Base-by-base conservation (phyloP, 2,329 filamentous ascomycete genomes). In the Hawksworthiomyces lignivorus region DNA sequence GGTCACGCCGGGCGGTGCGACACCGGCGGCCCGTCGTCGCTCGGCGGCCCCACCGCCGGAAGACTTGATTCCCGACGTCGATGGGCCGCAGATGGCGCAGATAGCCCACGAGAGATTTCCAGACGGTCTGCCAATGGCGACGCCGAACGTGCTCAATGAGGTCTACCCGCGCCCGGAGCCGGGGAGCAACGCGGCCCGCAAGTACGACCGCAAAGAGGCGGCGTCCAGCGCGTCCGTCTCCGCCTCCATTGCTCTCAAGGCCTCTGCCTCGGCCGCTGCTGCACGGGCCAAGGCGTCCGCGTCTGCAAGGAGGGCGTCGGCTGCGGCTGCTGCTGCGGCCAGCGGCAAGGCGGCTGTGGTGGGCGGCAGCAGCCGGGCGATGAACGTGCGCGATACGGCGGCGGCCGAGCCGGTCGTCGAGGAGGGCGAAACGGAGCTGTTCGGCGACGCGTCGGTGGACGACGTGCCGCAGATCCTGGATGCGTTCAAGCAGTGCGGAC, bases 401-500 rank as follows among this genome's bases (percentile, higher is more conserved):
- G 24, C 24, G 24, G 8, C 12, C 8, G 24, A 8, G 24, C 8
- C 8, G 8, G 12, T 8, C 24, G 24, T 8, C 18, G 36, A 27
- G 17, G 21, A 18, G 7, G 43, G 24, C n/a, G 29, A 29, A 17
- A 19, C 20, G 19, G 30, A 33, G 30, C n/a, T 21, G 14, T 15
- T 12, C n/a, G 14, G 14, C 10, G 29, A 34, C 15, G 36, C 45
- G 17, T 48, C 40, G 1, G 47, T 42, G 20, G 70, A 75, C 50
- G 72, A 75, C 52, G 65, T 68, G 19, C 68, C 70, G 7, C 67
- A 72, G 29, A 73, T 76, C 36, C 48, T 72, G 1, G 48, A 64
- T 4, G 72, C 73, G 0, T 74, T 76, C 54, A 52, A 61, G 20
- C 53, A 64, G 21, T 76, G 72, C 49, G 57, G 70, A 3, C 59